Evolutionary conservation across 495 filamentous ascomycete species (phyloP).

Genomic region (Penicillium argentinense): DNA sequence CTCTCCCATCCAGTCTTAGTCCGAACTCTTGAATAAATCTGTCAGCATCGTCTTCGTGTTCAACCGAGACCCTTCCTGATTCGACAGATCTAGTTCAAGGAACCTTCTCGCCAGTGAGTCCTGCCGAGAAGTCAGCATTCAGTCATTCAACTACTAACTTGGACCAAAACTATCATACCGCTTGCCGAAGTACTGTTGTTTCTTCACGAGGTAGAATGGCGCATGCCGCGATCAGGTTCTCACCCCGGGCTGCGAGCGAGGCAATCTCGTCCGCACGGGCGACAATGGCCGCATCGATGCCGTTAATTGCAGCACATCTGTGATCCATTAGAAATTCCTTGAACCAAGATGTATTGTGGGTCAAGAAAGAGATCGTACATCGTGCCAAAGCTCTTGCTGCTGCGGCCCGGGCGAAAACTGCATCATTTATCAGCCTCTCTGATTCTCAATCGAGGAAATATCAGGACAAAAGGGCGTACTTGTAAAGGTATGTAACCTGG

Average conservation of each 20-base stretch:
- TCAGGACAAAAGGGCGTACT: slow-evolving; percentile 38
- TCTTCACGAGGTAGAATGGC: slow-evolving; percentile 61
- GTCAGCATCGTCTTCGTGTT: slow-evolving; percentile 20
- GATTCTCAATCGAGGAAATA: background rate
- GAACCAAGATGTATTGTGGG: too few relatives aligned
- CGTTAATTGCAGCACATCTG: slow-evolving; percentile 80
- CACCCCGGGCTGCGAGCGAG: slow-evolving; percentile 65
- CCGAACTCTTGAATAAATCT: slow-evolving; percentile 18
- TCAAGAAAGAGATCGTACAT: slow-evolving; percentile 41
- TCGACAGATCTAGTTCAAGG: slow-evolving; percentile 29
- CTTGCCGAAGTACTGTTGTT: slow-evolving; percentile 58
- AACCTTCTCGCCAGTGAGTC: slow-evolving; percentile 37
- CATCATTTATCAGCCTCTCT: slow-evolving; percentile 16
- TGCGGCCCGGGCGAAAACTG: slow-evolving; percentile 62
- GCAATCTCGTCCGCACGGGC: slow-evolving; percentile 75
- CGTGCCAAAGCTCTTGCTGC: slow-evolving; percentile 80
- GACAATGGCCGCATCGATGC: slow-evolving; percentile 70
- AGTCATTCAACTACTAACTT: background rate
- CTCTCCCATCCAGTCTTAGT: background rate
- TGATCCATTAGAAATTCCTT: too few relatives aligned
- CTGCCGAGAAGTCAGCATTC: slow-evolving; percentile 19
- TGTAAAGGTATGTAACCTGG: slow-evolving; percentile 88
- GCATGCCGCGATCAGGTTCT: slow-evolving; percentile 73
- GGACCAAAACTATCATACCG: slow-evolving; percentile 37
- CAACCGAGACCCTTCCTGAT: background rate